Evolutionary conservation across 345 rosid genomes (phyloP), one percentile per base, ranked within the genome.

Genomic region (Abelmoschus esculentus): DNA sequence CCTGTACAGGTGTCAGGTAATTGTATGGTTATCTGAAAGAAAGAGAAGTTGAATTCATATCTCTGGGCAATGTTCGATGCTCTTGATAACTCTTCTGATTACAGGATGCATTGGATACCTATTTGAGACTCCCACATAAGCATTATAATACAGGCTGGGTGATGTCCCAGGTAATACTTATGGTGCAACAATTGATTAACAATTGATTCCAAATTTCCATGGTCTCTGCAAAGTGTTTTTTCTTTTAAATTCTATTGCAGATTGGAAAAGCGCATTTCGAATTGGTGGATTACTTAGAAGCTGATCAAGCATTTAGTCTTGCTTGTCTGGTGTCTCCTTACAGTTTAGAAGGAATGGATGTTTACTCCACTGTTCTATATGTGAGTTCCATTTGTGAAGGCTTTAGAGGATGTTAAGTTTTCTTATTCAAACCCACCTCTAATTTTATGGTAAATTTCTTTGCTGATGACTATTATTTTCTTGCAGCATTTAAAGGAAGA

Each of bases 91-190:
- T 69, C 69, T 71, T 79, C 64, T 79, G 80, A 62, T 73, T 81
- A 69, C 80, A 95, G 99, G 99, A 88, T 66, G 98, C 99, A 19
- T 76, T 91, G 80, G 89, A 87, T 73, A 78, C 78, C 56, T 95
- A 83, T 80, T 76, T 76, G 75, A 90, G 86, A 77, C 90, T 91
- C 64, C 96, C 97, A 14, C 85, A 78, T 78, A 90, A 80, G 82
- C 97, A 95, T 80, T 90, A 91, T 80, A 90, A 85, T 73, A 91
- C 99, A 38, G 89, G 93, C 67, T 95, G 99, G 99, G 96, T 95
- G 76, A 93, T 95, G 80, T 86, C 90, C 66, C 97, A 90, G 97
- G 99, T 95, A 80, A 70, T 22, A 22, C 67, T 66, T 12, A 5
- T n/a, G 59, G 28, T 28, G 69, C 55, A 49, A 40, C 13, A 53